Percentiles rank a stretch among this genome's conserved stretches.
These are phyloP conservation scores for Edaphochlamys debaryana DNA, from an alignment of 139 green algal species.

Conservation along the genomic window DNA sequence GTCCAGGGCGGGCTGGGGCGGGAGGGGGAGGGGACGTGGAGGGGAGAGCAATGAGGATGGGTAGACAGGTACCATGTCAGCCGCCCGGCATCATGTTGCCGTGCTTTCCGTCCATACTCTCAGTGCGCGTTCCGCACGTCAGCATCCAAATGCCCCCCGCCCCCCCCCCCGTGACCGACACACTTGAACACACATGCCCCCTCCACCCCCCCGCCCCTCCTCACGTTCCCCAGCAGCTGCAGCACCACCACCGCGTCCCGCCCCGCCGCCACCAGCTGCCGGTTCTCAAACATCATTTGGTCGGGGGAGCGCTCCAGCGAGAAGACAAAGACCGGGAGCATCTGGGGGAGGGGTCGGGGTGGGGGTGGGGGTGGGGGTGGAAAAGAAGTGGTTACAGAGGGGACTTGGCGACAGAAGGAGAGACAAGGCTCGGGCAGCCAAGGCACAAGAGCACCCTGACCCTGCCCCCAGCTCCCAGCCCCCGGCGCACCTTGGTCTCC, in stretches of 20 bases:
- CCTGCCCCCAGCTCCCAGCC: neutral
- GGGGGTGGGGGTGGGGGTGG: neutral
- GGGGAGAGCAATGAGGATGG: neutral
- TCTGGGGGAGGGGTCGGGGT: neutral
- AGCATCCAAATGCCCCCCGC: no score
- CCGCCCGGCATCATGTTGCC: no score
- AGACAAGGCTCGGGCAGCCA: no score
- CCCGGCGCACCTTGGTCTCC: constrained; percentile 24
- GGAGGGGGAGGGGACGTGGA: neutral
- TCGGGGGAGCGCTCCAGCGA: constrained; percentile 33
- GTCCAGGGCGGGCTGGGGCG: neutral
- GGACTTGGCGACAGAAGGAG: neutral
- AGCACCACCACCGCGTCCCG: constrained; percentile 58
- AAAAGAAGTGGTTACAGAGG: neutral
- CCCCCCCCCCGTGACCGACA: no score
- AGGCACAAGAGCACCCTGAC: no score
- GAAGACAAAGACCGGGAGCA: constrained; percentile 59
- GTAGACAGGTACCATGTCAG: no score
- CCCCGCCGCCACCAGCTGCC: constrained; percentile 32
- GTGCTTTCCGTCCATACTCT: no score
- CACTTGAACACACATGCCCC: no score
- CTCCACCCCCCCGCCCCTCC: neutral
- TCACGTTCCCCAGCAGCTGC: constrained; percentile 46
- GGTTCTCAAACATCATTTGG: constrained; percentile 21
- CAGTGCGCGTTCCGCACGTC: no score